A percentile compares a stretch with the other conserved stretches of the same genome.
Evolutionary conservation across 345 rosid species (phyloP).

Genomic region (Eucalyptus shirleyi): DNA sequence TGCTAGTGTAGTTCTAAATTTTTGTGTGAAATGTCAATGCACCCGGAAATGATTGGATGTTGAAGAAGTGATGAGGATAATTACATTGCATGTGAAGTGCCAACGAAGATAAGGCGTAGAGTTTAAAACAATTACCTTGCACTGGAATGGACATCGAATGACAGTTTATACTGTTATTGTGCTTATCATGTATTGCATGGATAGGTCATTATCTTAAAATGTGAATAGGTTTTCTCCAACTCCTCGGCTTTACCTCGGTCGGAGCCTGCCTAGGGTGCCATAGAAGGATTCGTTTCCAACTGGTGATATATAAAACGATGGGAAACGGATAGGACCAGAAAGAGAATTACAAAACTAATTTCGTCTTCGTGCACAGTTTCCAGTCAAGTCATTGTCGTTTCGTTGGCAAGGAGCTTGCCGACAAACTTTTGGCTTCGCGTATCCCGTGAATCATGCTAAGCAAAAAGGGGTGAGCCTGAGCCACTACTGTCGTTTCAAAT

Average conservation of each 20-base stretch:
- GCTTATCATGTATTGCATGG: not conserved
- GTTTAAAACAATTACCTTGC: not conserved
- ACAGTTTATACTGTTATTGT: not conserved
- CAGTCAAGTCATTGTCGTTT: not conserved
- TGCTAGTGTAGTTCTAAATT: too few species aligned
- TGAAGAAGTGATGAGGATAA: not conserved
- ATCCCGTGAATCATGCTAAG: not conserved
- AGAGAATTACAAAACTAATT: not conserved
- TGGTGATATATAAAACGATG: not conserved
- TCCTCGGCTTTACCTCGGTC: not conserved
- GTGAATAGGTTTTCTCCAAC: not conserved
- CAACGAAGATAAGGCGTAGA: not conserved
- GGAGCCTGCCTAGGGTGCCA: not conserved
- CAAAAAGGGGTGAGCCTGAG: not conserved
- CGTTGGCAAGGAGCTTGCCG: not conserved
- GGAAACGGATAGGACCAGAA: not conserved
- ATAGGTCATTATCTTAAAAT: not conserved
- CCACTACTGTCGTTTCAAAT: not conserved
- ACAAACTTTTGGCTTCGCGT: not conserved
- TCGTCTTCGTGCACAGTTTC: not conserved
- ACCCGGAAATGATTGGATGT: too few species aligned
- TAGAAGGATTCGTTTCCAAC: not conserved
- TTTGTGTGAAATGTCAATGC: not conserved
- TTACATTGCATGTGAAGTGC: not conserved
- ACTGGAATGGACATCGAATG: not conserved